Percentiles rank a stretch among this genome's conserved stretches.
These are phyloP conservation scores for Phanerochaete carnosa DNA, from an alignment of 768 basidiomycete genomes.

Conservation along the genomic window DNA sequence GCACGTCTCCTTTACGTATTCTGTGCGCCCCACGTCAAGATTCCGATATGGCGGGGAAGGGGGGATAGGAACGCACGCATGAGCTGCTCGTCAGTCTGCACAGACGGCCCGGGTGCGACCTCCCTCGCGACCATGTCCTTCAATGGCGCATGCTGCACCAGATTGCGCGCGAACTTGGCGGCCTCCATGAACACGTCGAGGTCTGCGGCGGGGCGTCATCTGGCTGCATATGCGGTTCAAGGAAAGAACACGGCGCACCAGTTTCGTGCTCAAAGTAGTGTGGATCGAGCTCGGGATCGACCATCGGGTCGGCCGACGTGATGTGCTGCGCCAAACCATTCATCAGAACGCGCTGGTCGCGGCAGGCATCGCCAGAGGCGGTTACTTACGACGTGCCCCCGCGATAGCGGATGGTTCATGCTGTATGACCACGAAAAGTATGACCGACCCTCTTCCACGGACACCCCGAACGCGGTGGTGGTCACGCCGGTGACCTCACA, in stretches of 20 bases:
- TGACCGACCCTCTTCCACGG: conserved; percentile 9
- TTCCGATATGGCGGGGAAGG: not conserved
- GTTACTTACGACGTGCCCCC: conserved; percentile 25
- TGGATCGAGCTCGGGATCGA: conserved; percentile 1
- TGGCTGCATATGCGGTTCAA: not conserved
- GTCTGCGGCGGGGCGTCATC: conserved; percentile 9
- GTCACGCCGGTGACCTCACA: conserved; percentile 9
- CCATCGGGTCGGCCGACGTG: not conserved
- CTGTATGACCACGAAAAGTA: conserved; percentile 22
- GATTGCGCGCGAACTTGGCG: conserved; percentile 20
- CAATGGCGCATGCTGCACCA: conserved; percentile 19
- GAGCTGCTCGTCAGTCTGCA: conserved; percentile 27
- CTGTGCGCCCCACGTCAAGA: too few species aligned
- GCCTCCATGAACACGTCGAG: conserved; percentile 19
- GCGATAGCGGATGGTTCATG: conserved; percentile 23
- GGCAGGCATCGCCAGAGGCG: too few species aligned
- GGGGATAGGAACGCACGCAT: not conserved
- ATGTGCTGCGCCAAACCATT: conserved; percentile 4
- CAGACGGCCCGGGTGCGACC: conserved; percentile 26
- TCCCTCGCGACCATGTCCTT: conserved; percentile 20
- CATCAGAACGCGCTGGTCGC: too few species aligned
- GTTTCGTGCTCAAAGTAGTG: conserved; percentile 13
- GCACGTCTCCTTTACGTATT: conserved; percentile 20
- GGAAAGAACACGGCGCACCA: conserved; percentile 11
- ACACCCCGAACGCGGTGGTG: not conserved